These are phyloP conservation scores for Naumovozyma baii DNA, from an alignment of 805 yeast species.

Conservation along the genomic window DNA sequence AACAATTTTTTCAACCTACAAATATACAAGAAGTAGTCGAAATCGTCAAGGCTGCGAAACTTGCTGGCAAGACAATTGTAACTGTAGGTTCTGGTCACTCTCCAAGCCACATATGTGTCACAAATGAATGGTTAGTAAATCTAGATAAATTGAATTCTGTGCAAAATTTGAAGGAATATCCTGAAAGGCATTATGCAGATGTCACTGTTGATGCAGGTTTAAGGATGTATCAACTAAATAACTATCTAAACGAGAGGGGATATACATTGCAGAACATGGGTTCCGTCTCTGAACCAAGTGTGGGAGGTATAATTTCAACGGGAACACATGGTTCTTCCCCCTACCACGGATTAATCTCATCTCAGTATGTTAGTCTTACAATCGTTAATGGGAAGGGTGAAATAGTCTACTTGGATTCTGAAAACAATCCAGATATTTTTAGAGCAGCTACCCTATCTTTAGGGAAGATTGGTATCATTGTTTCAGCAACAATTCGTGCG, in stretches of 20 bases:
- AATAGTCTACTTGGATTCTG: constrained; percentile 37
- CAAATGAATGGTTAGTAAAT: constrained; percentile 79
- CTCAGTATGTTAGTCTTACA: constrained; percentile 72
- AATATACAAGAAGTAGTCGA: constrained; percentile 56
- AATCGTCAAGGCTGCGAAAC: constrained; percentile 58
- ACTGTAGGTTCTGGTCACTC: constrained; percentile 93
- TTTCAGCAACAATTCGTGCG: constrained; percentile 72
- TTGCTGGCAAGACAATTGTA: constrained; percentile 54
- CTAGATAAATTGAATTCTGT: constrained; percentile 66
- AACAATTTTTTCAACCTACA: constrained; percentile 68
- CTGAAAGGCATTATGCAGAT: constrained; percentile 67
- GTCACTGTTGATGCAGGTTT: constrained; percentile 93
- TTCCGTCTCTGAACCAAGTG: constrained; percentile 84
- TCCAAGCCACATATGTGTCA: constrained; percentile 84
- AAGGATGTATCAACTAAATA: constrained; percentile 65
- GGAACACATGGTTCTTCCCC: constrained; percentile 97
- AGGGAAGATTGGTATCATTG: constrained; percentile 87
- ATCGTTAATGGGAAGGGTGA: constrained; percentile 72
- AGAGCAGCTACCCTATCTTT: constrained; percentile 75
- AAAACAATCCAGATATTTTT: constrained; percentile 59
- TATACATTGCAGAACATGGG: constrained; percentile 87
- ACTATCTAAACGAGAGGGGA: constrained; percentile 48
- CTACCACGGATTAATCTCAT: constrained; percentile 81
- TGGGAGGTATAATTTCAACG: constrained; percentile 92
- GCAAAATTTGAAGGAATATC: constrained; percentile 37